These are phyloP conservation scores for Chlorella sp. DNA, from an alignment of 139 green algal species.

Conservation along the genomic window DNA sequence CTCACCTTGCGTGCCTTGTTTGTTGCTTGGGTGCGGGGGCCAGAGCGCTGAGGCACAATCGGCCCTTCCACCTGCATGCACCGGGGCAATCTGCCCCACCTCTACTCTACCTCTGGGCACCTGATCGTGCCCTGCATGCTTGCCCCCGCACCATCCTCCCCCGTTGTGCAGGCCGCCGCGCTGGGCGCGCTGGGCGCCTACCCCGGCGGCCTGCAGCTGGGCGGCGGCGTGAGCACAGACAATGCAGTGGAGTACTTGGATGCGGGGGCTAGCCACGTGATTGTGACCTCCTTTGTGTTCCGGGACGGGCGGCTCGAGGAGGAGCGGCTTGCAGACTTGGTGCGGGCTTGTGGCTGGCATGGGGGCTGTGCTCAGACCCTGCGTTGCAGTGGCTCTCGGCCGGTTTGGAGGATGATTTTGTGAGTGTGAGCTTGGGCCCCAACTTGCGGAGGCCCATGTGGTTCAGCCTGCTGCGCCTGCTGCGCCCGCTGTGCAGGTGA, in stretches of 20 bases:
- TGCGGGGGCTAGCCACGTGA: constrained; percentile 94
- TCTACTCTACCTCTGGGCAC: constrained; percentile 33
- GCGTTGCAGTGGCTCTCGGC: no score
- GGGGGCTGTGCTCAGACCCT: no score
- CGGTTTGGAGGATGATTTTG: no score
- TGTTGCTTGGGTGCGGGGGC: no score
- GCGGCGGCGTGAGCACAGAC: constrained; percentile 89
- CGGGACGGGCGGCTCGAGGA: constrained; percentile 86
- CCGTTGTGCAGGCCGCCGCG: constrained; percentile 57
- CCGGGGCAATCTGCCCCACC: no score
- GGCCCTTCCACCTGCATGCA: no score
- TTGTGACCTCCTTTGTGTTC: constrained; percentile 97
- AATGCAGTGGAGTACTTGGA: constrained; percentile 92
- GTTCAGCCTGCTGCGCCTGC: no score
- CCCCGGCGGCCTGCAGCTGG: constrained; percentile 94
- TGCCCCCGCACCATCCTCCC: constrained; percentile 29
- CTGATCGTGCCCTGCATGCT: constrained; percentile 24
- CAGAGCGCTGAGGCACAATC: no score
- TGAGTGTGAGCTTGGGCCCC: no score
- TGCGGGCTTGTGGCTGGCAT: constrained; percentile 41
- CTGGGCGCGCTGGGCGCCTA: constrained; percentile 81
- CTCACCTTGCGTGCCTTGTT: no score
- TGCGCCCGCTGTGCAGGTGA: constrained; percentile 61
- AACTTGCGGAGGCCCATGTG: no score
- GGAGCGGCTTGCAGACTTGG: constrained; percentile 80